Percentiles rank a stretch among this genome's conserved stretches.
Evolutionary conservation across 441 rosid genomes (phyloP).

Genomic region (Gossypium schwendimanii): DNA sequence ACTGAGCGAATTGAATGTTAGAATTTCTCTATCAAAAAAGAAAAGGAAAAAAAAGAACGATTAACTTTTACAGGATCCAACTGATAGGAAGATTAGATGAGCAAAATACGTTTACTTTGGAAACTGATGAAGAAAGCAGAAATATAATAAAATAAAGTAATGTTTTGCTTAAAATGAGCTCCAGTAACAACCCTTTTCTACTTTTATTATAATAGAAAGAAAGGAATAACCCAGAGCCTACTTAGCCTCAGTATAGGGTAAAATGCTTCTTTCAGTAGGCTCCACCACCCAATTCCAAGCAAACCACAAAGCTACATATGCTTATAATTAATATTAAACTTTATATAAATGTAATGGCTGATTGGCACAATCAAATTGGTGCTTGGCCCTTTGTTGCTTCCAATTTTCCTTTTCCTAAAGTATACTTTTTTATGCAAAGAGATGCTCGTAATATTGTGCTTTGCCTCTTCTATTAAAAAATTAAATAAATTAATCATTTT

Average conservation of each 20-base stretch:
- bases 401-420: too few species aligned
- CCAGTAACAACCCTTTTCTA: background rate
- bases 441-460: too few species aligned
- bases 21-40: background rate
- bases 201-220: background rate
- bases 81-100: background rate
- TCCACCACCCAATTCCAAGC: background rate
- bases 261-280: background rate
- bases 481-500: too few species aligned
- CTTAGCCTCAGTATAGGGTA: background rate
- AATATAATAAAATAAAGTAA: background rate
- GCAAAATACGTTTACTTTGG: background rate
- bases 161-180: slow-evolving; percentile 8
- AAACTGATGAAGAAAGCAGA: background rate
- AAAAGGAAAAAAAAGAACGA: background rate
- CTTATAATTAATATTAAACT: too few species aligned
- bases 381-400: background rate
- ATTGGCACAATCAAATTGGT: background rate
- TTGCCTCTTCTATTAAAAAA: too few species aligned
- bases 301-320: background rate
- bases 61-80: background rate
- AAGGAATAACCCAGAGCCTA: background rate
- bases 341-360: background rate
- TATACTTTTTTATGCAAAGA: too few species aligned
- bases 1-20: background rate